A percentile compares a stretch with the other conserved stretches of the same genome.
Conservation (phyloP, 2,329 filamentous ascomycete genomes). For the Ilyonectria destructans region DNA sequence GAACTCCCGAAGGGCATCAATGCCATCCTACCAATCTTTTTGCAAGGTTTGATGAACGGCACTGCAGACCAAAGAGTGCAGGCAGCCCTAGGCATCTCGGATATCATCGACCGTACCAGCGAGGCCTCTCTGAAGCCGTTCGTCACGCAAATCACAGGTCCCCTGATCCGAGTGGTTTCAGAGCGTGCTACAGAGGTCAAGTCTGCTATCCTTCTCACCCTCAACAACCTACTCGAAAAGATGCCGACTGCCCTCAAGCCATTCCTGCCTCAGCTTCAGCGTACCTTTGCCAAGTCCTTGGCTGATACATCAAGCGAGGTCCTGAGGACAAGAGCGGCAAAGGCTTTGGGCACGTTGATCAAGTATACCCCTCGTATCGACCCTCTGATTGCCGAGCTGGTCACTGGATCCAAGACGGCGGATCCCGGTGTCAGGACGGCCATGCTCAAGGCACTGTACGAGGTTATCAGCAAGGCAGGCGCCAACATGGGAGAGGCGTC, state of each 20-base stretch:
- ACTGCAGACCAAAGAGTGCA: slow-evolving; percentile 93
- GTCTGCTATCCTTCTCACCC: slow-evolving; percentile 91
- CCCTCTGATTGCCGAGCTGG: slow-evolving; percentile 91
- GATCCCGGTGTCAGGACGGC: slow-evolving; percentile 92
- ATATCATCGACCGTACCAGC: slow-evolving; percentile 94
- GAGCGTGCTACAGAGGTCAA: slow-evolving; percentile 97
- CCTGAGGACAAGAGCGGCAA: slow-evolving; percentile 89
- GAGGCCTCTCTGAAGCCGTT: slow-evolving; percentile 92
- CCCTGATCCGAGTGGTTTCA: slow-evolving; percentile 96
- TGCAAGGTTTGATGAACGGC: slow-evolving; percentile 98
- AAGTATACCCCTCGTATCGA: slow-evolving; percentile 96
- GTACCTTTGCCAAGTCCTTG: slow-evolving; percentile 96
- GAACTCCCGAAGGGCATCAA: slow-evolving; percentile 96
- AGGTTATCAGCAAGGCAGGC: slow-evolving; percentile 96
- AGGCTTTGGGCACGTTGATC: slow-evolving; percentile 94
- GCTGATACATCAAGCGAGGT: slow-evolving; percentile 94
- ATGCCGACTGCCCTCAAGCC: slow-evolving; percentile 96
- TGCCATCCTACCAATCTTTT: slow-evolving; percentile 94
- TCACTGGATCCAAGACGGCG: slow-evolving; percentile 92
- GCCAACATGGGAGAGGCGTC: slow-evolving; percentile 95
- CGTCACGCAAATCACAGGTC: slow-evolving; percentile 97
- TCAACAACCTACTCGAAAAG: slow-evolving; percentile 97
- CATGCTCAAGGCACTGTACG: slow-evolving; percentile 97
- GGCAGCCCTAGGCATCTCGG: slow-evolving; percentile 92
- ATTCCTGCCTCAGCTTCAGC: slow-evolving; percentile 95